Base-by-base conservation (phyloP, 192 early-diverging fungal species). In the Mortierella antarctica region DNA sequence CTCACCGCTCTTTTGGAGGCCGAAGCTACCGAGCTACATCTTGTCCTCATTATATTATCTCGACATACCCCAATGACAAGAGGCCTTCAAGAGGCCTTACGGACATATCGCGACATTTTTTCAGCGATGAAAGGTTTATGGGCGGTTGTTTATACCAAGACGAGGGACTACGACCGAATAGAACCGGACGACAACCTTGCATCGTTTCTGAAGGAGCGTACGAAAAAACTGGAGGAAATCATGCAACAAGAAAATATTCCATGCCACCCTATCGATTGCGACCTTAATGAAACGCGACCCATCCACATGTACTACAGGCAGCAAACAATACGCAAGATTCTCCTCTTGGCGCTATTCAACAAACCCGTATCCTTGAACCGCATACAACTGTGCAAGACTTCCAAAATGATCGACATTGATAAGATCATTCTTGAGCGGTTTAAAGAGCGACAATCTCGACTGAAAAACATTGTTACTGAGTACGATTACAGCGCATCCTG, bases 161-260 rank as follows among this genome's bases (percentile, higher is more conserved):
- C 46, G 57, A 60, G 18, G n/a, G n/a, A n/a, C n/a, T 60, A 50
- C 42, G 21, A 13, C 4, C 3, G 4, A 7, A 45, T 49, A 11
- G 48, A 60, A 42, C 23, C 31, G 7, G 67, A 70, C 15, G 21
- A 70, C 47, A 40, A 50, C 2, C 20, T 46, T 9, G n/a, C 46
- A 2, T 7, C 7, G 9, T 49, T 51, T 49, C 48, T 60, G n/a
- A 21, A 50, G 5, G 23, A 5, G 14, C 59, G 49, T 52, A 40
- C 48, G 39, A 39, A 13, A 3, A 15, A 5, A 14, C 55, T 70
- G n/a, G 17, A 59, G 14, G 18, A 17, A 4, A 40, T 70, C 48
- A 70, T 70, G 57, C n/a, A 57, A 57, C 7, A 58, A 46, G 18
- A 15, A 58, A 5, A 70, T 60, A 70, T 51, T 70, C 60, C 21